Evolutionary conservation across 225 moss, liverwort and hornwort genomes (phyloP), one percentile per base, ranked within the genome.

Genomic region (Bryum argenteum): DNA sequence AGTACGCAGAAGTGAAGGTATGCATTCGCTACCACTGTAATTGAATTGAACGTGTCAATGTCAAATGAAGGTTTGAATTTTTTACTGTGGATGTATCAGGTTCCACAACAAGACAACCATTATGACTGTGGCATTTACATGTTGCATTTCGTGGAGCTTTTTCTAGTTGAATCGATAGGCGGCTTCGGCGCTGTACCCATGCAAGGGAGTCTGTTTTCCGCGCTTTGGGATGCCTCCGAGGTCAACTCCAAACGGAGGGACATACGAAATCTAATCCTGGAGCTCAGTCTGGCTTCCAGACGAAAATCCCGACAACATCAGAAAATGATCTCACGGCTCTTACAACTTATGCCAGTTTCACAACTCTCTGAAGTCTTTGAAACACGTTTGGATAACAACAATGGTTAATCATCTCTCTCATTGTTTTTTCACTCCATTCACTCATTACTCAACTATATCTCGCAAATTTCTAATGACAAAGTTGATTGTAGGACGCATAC

Each of bases 1-100:
- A 20, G 19, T 79, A 69, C 48, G 14, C 6, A 21, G 61, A 72
- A 72, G 61, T 43, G 24, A 22, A 78, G 61, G 73, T 68, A 61
- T 52, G 59, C 6, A 4, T 39, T 10, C 48, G 51, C 14, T 61
- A 8, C n/a, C 26, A 16, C 60, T 0, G 0, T 33, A 10, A 13
- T 28, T 58, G 18, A 70, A 18, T 44, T 47, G 1, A 47, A 9
- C 6, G 10, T 21, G 33, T 10, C 61, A 0, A 40, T 8, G 51
- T 52, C 10, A 5, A 52, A 23, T 40, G 40, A 33, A 22, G n/a
- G 4, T 53, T 39, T 38, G 10, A 23, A 39, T 41, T 41, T 8
- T 12, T 54, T 9, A 63, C 24, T 42, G 21, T 71, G 72, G n/a
- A 24, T 63, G 17, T 54, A 24, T 23, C 20, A 63, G 41, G 42